These are phyloP conservation scores for Suillus subaureus DNA, from an alignment of 768 basidiomycete species.

Conservation along the genomic window DNA sequence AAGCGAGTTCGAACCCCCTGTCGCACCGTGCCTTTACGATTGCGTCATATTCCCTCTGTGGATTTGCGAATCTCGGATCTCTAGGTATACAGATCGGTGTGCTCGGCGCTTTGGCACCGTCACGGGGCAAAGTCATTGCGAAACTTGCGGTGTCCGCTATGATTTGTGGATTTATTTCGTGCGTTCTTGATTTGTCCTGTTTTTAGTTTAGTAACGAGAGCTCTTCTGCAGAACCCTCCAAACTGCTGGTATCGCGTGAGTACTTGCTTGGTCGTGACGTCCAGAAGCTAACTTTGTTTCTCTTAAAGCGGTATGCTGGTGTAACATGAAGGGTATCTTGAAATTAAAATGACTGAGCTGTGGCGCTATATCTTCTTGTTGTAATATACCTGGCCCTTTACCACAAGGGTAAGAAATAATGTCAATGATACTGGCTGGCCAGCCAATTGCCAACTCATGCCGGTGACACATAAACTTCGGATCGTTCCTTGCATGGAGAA, in stretches of 20 bases:
- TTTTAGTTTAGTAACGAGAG: not conserved
- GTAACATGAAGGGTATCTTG: constrained; percentile 32
- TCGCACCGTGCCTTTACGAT: constrained; percentile 79
- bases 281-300: constrained; percentile 26
- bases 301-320: constrained; percentile 47
- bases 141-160: constrained; percentile 68
- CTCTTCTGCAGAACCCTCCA: constrained; percentile 45
- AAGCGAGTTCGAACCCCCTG: constrained; percentile 53
- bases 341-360: not conserved
- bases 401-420: not conserved
- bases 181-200: constrained; percentile 10
- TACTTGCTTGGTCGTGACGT: constrained; percentile 14
- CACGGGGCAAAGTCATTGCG: constrained; percentile 71
- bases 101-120: constrained; percentile 67
- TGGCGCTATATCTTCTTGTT: not conserved
- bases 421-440: not conserved
- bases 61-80: constrained; percentile 87
- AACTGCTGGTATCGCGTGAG: constrained; percentile 60
- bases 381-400: not conserved
- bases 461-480: not conserved
- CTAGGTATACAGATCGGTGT: constrained; percentile 88
- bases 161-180: constrained; percentile 69
- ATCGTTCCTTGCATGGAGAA: not conserved
- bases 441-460: not conserved
- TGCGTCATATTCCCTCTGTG: constrained; percentile 85